phyloP scores from a whole-genome alignment of 805 yeast species.

The Ogataea wickerhamii region DNA sequence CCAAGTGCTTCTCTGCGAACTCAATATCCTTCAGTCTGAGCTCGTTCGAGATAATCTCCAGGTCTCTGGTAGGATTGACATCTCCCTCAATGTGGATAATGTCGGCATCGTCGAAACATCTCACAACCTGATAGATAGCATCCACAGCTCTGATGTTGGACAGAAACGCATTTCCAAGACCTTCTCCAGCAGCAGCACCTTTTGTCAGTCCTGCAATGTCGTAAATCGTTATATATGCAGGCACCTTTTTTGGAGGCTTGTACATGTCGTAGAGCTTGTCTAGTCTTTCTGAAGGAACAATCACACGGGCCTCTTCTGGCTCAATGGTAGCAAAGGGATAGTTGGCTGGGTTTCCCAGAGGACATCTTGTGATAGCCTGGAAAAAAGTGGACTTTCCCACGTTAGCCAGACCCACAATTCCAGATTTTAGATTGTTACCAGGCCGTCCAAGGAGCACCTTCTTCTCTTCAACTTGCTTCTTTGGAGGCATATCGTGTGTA shows the following conservation, averaged over 20 bases:
- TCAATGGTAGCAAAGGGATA: conserved; percentile 98
- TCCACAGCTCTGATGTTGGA: conserved; percentile 96
- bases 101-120: conserved; percentile 97
- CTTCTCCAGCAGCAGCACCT: conserved; percentile 96
- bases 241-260: conserved; percentile 80
- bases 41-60: conserved; percentile 87
- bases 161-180: conserved; percentile 95
- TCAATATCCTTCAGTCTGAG: conserved; percentile 95
- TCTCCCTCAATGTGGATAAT: conserved; percentile 96
- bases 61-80: conserved; percentile 92
- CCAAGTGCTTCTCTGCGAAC: conserved; percentile 64
- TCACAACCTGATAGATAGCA: conserved; percentile 95
- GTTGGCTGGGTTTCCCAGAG: conserved; percentile 94
- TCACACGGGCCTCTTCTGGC: conserved; percentile 96
- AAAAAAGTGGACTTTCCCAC: conserved; percentile 97
- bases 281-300: conserved; percentile 87
- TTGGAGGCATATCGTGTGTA: conserved; percentile 33
- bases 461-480: conserved; percentile 39
- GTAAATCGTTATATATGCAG: conserved; percentile 88
- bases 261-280: conserved; percentile 72
- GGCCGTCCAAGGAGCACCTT: conserved; percentile 38
- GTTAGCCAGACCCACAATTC: conserved; percentile 92
- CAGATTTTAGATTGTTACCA: conserved; percentile 49
- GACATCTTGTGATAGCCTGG: conserved; percentile 93
- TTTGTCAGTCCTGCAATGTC: conserved; percentile 98